Percentiles rank a stretch among this genome's conserved stretches.
phyloP scores from a whole-genome alignment of 1,284 basidiomycete genomes.

The Microbotryomycetes sp. region DNA sequence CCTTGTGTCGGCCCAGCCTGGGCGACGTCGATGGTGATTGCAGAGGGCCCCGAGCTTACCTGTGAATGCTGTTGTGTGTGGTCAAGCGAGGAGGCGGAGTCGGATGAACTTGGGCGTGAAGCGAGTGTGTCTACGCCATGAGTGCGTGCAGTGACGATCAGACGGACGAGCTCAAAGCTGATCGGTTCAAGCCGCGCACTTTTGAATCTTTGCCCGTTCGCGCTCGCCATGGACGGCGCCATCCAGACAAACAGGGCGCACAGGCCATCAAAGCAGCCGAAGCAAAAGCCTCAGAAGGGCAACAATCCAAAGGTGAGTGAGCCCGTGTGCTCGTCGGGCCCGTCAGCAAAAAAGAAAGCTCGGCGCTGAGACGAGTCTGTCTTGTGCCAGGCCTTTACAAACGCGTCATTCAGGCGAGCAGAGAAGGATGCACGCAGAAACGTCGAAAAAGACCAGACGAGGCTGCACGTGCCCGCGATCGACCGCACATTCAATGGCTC shows the following conservation, averaged over 20 bases:
- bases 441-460: conserved; percentile 86
- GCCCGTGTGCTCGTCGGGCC: neutral
- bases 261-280: conserved; percentile 17
- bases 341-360: neutral
- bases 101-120: no score
- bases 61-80: no score
- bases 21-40: no score
- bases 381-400: conserved; percentile 65
- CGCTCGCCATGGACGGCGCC: neutral
- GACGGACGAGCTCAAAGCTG: no score
- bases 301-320: conserved; percentile 82
- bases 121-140: no score
- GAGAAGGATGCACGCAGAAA: conserved; percentile 83
- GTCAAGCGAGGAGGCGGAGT: no score
- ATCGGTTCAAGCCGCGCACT: no score
- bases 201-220: no score
- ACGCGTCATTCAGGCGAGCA: conserved; percentile 76
- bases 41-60: no score
- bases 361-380: neutral
- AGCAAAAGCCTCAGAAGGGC: conserved; percentile 52
- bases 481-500: conserved; percentile 66
- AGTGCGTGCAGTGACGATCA: no score
- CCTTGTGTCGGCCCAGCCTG: no score
- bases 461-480: conserved; percentile 91
- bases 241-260: conserved; percentile 27